Percentiles rank a stretch among this genome's conserved stretches.
These are phyloP conservation scores for Wallacemonas sp. DNA, from an alignment of 208 protist genomes.

Conservation along the genomic window DNA sequence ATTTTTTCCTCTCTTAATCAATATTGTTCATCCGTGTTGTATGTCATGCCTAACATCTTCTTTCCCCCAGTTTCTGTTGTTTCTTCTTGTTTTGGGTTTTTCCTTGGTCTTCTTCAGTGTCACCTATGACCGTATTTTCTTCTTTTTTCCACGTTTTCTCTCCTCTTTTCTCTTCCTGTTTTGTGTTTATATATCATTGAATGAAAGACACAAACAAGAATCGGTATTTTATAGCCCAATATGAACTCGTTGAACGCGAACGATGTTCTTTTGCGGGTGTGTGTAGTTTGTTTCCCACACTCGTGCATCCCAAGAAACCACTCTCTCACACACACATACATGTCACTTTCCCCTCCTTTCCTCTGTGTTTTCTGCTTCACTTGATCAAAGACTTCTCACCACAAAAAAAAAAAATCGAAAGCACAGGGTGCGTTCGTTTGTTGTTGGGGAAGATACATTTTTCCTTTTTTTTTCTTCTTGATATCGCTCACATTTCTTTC, in stretches of 20 bases:
- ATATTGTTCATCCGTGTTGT: constrained; percentile 9
- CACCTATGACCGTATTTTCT: background rate
- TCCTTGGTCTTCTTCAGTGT: background rate
- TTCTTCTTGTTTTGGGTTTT: constrained; percentile 17
- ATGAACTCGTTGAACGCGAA: too few species aligned
- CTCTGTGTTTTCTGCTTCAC: too few species aligned
- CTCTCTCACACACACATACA: too few species aligned
- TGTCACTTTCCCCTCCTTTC: too few species aligned
- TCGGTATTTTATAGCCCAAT: constrained; percentile 17
- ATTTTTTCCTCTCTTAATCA: too few species aligned
- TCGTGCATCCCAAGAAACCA: too few species aligned
- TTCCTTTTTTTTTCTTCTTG: constrained; percentile 14
- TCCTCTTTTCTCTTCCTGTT: constrained; percentile 12
- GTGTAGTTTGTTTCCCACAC: too few species aligned
- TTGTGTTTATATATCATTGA: constrained; percentile 9
- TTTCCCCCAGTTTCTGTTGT: background rate
- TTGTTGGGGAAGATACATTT: too few species aligned
- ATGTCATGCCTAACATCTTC: background rate
- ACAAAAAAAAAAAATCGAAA: too few species aligned
- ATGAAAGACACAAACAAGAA: background rate
- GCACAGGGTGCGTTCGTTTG: too few species aligned
- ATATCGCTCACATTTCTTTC: constrained; percentile 12
- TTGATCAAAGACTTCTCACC: too few species aligned
- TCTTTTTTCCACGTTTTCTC: constrained; percentile 10
- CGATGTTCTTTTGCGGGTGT: too few species aligned